Evolutionary conservation across 257 asterid genomes (phyloP), one percentile per base, ranked within the genome.

Genomic region (Nicotiana otophora): DNA sequence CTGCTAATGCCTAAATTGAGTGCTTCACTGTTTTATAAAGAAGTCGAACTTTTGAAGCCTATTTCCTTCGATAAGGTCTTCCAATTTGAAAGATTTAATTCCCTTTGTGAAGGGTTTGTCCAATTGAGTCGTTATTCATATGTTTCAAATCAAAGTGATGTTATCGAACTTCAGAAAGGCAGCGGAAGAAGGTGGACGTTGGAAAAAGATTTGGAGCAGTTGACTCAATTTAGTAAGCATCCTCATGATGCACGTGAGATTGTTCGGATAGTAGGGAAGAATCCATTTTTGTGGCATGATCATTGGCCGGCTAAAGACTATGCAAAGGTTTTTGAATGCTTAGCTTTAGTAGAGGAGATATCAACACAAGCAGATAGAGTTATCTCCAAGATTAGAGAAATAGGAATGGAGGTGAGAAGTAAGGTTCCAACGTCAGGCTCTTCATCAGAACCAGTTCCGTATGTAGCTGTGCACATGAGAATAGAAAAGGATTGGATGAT

Each of bases 401-500:
- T 86, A 39, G 97, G 95, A 77, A 58, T 60, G 46, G 83, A 88
- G 76, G 85, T 55, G 63, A 88, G 66, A 39, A 81, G 46, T 4
- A 76, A 84, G 70, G 61, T 17, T 54, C 48, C 63, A 3, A 30
- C 30, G 19, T 54, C 15, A 46, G 46, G 36, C 36, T 72, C 78
- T 72, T 72, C 36, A 48, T 46, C 72, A 16, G 78, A 82, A 64
- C 83, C 65, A 5, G 85, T 81, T 80, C 96, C 95, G 4, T 96
- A 89, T 72, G 84, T 93, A 11, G 96, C 98, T 14, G 97, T 96
- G 63, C 99, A 96, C 88, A 94, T 92, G 99, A 96, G 99, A 87
- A 93, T 96, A 17, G 99, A 94, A 81, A 96, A 88, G 75, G 99
- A 96, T 75, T 96, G 99, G 99, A 93, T 90, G 95, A 94, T 96